Evolutionary conservation across 2,329 filamentous ascomycete genomes (phyloP).

Genomic region (Ceratocystis eucalypticola): DNA sequence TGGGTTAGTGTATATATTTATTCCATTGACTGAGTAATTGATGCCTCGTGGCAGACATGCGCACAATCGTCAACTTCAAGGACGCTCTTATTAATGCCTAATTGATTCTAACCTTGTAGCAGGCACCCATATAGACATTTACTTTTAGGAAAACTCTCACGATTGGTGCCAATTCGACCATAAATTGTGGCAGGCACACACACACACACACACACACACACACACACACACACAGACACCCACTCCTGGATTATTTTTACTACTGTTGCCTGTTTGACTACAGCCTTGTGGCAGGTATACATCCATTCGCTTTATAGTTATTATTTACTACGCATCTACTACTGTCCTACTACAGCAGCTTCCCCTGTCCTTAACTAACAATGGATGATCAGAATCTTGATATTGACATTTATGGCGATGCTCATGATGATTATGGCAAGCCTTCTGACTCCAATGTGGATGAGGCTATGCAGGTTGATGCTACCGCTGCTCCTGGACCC

Average conservation of each 20-base stretch:
- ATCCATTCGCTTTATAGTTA: not conserved
- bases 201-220: not conserved
- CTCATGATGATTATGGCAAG: conserved; percentile 28
- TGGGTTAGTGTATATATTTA: no score
- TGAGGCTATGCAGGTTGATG: conserved; percentile 13
- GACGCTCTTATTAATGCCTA: no score
- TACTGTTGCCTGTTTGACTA: not conserved
- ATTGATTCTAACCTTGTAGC: no score
- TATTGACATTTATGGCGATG: conserved; percentile 58
- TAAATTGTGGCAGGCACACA: not conserved
- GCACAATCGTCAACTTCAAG: no score
- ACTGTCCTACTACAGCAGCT: no score
- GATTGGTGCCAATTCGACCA: not conserved
- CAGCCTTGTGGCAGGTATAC: not conserved
- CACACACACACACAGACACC: not conserved
- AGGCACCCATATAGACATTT: no score
- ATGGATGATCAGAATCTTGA: conserved; percentile 63
- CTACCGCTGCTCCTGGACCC: not conserved
- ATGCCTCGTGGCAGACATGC: no score
- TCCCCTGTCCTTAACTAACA: conserved; percentile 9
- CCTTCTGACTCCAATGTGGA: conserved; percentile 17
- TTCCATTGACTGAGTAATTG: no score
- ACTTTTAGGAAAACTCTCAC: no score
- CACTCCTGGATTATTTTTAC: not conserved
- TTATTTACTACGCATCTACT: not conserved